Conservation (phyloP, 2,329 filamentous ascomycete genomes). For the Xylaria arbuscula region DNA sequence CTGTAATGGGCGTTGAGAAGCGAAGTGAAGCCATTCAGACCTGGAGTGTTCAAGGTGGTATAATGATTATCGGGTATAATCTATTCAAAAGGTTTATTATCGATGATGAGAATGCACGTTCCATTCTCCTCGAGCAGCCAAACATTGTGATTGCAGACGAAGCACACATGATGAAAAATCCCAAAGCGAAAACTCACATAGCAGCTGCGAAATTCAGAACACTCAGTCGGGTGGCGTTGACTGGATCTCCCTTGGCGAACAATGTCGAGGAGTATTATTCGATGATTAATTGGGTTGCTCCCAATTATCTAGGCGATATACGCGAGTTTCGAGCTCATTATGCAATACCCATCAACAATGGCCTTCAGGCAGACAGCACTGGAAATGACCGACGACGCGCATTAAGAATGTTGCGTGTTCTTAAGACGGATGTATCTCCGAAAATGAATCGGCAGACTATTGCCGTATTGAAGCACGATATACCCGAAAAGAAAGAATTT, state of each 20-base stretch:
- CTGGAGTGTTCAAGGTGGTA: slow-evolving; percentile 75
- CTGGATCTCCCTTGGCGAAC: slow-evolving; percentile 87
- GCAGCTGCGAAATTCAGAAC: slow-evolving; percentile 72
- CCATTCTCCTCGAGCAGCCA: slow-evolving; percentile 67
- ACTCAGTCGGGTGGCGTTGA: slow-evolving; percentile 80
- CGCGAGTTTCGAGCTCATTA: slow-evolving; percentile 78
- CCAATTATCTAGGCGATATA: slow-evolving; percentile 76
- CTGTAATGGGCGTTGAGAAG: slow-evolving; percentile 49
- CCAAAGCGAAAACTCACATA: slow-evolving; percentile 61
- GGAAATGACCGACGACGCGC: slow-evolving; percentile 65
- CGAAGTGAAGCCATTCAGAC: slow-evolving; percentile 60
- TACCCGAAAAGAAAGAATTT: slow-evolving; percentile 84
- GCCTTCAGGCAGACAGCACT: slow-evolving; percentile 74
- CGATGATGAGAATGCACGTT: slow-evolving; percentile 38
- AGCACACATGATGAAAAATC: slow-evolving; percentile 82
- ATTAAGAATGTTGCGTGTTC: slow-evolving; percentile 73
- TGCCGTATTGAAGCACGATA: slow-evolving; percentile 68
- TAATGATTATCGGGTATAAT: slow-evolving; percentile 81
- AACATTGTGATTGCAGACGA: slow-evolving; percentile 87
- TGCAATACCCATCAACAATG: slow-evolving; percentile 76
- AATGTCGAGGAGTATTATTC: slow-evolving; percentile 84
- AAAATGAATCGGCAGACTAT: slow-evolving; percentile 84
- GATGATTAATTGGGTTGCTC: slow-evolving; percentile 90
- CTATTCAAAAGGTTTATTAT: slow-evolving; percentile 66
- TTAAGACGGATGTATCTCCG: slow-evolving; percentile 78